Conservation (phyloP, 345 rosid species). For the Anacardium occidentale region DNA sequence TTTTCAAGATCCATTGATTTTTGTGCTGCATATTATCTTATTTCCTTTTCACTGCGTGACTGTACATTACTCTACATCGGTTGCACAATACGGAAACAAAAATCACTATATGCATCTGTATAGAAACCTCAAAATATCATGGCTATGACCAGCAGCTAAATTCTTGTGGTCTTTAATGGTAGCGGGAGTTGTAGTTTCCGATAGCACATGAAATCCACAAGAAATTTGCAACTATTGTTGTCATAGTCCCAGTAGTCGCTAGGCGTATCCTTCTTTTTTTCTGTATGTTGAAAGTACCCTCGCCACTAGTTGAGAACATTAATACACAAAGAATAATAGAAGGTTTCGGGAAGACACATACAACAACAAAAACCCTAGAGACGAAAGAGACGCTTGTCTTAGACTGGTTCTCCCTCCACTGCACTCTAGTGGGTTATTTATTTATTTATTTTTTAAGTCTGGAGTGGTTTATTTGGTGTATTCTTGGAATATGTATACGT, state of each 20-base stretch:
- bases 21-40: conserved; percentile 22
- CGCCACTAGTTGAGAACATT: conserved; percentile 24
- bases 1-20: conserved; percentile 21
- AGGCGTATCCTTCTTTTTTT: conserved; percentile 16
- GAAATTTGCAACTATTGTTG: conserved; percentile 23
- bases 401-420: conserved; percentile 8
- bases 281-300: conserved; percentile 20
- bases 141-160: conserved; percentile 22
- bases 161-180: not conserved
- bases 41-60: conserved; percentile 20
- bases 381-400: conserved; percentile 23
- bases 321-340: conserved; percentile 23
- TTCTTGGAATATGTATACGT: conserved; percentile 6
- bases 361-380: conserved; percentile 45
- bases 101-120: not conserved
- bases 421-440: conserved; percentile 7
- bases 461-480: not conserved
- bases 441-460: conserved; percentile 11
- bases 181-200: conserved; percentile 14
- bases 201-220: conserved; percentile 18
- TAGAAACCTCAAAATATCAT: conserved; percentile 17
- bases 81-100: conserved; percentile 14
- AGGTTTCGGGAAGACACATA: conserved; percentile 20
- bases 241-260: conserved; percentile 23
- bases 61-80: conserved; percentile 21